These are phyloP conservation scores for Ploettnerulaceae sp. DNA, from an alignment of 2,329 filamentous ascomycete genomes.

Conservation along the genomic window DNA sequence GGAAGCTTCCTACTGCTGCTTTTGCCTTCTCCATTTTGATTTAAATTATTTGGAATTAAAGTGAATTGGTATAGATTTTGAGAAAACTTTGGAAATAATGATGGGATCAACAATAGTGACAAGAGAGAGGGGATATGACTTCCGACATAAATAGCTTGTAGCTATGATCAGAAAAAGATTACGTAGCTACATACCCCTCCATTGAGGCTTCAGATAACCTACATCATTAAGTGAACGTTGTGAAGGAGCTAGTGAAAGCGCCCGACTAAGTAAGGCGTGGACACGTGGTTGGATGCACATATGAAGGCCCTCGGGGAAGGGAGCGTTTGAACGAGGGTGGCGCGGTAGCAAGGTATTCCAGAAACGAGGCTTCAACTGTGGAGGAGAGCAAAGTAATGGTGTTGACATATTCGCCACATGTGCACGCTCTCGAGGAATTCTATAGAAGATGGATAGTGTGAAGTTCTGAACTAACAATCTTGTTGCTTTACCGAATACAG, in stretches of 20 bases:
- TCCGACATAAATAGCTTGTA: too few species aligned
- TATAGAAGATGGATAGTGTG: too few species aligned
- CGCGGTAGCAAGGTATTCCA: too few species aligned
- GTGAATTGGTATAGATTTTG: background rate
- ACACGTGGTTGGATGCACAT: background rate
- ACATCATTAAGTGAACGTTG: slow-evolving; percentile 25
- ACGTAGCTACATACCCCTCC: slow-evolving; percentile 9
- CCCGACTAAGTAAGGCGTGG: background rate
- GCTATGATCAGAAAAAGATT: slow-evolving; percentile 4
- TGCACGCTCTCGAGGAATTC: too few species aligned
- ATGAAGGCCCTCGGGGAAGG: background rate
- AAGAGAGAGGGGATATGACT: background rate
- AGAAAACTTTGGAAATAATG: background rate
- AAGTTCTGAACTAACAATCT: too few species aligned
- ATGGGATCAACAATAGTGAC: background rate
- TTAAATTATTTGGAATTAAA: slow-evolving; percentile 1
- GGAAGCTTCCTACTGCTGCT: slow-evolving; percentile 55
- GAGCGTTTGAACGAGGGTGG: too few species aligned
- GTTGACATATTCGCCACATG: too few species aligned
- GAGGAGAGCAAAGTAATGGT: too few species aligned
- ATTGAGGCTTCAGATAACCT: slow-evolving; percentile 4
- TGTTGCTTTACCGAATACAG: background rate
- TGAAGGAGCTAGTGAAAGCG: background rate
- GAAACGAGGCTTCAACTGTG: too few species aligned
- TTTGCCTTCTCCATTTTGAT: slow-evolving; percentile 59